A percentile compares a stretch with the other conserved stretches of the same genome.
Evolutionary conservation across 129 eudicot genomes (phyloP).

Genomic region (Saposhnikovia divaricata): DNA sequence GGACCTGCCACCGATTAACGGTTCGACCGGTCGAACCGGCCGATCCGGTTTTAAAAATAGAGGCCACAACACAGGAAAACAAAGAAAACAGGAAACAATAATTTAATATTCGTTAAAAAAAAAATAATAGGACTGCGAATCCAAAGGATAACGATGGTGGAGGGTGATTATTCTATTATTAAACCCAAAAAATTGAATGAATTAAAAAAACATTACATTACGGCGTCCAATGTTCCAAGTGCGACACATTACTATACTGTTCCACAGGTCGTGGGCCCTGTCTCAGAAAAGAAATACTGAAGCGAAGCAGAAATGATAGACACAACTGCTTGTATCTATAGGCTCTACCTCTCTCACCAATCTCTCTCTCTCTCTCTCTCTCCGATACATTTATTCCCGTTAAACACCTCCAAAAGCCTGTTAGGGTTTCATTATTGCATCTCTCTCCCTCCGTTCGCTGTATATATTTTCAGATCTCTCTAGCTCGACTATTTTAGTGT

Average conservation of each 20-base stretch:
- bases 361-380: not conserved
- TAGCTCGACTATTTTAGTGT: not conserved
- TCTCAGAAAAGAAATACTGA: not conserved
- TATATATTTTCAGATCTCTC: conserved; percentile 5
- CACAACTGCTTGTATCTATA: not conserved
- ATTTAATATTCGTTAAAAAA: no score
- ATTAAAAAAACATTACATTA: not conserved
- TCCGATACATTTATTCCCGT: not conserved
- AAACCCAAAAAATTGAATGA: not conserved
- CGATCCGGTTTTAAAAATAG: no score
- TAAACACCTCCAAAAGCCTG: not conserved
- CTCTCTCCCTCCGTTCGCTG: not conserved
- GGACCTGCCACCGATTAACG: no score
- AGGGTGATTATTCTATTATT: not conserved
- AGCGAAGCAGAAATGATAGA: not conserved
- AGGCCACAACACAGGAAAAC: no score
- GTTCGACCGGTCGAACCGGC: no score
- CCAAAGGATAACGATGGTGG: not conserved
- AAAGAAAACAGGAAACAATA: no score
- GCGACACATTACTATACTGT: conserved; percentile 3
- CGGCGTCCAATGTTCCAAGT: not conserved
- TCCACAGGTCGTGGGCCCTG: not conserved
- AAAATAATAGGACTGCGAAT: not conserved
- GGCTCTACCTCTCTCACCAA: not conserved
- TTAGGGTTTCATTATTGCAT: not conserved